phyloP scores from a whole-genome alignment of 2,329 filamentous ascomycete species.

The Nemania diffusa region DNA sequence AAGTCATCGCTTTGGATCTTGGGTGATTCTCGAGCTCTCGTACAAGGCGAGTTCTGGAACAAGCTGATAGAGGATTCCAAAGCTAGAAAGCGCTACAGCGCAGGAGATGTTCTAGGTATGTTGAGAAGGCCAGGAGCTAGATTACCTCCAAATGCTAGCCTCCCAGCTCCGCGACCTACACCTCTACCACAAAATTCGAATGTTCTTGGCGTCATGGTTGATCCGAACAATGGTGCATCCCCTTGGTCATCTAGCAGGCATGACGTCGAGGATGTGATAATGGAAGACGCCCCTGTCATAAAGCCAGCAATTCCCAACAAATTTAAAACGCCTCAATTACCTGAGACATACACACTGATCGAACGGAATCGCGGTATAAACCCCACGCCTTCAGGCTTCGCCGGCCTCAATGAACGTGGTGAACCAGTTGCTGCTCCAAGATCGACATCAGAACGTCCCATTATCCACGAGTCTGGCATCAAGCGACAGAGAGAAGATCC shows the following conservation, averaged over 20 bases:
- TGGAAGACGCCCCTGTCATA: conserved; percentile 43
- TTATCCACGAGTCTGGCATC: conserved; percentile 47
- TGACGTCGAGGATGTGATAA: conserved; percentile 43
- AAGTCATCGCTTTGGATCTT: conserved; percentile 97
- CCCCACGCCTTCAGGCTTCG: conserved; percentile 33
- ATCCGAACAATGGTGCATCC: not conserved
- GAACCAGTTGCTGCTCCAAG: conserved; percentile 40
- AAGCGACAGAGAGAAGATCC: conserved; percentile 45
- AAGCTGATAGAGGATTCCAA: conserved; percentile 86
- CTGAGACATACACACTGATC: conserved; percentile 45
- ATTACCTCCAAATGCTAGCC: conserved; percentile 43
- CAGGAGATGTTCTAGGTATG: conserved; percentile 66
- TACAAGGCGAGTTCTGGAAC: conserved; percentile 91
- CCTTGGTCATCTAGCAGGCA: conserved; percentile 12
- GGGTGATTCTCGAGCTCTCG: conserved; percentile 86
- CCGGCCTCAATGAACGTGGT: conserved; percentile 48
- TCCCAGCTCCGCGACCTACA: conserved; percentile 16
- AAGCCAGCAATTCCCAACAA: conserved; percentile 36
- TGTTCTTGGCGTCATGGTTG: not conserved
- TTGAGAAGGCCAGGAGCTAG: conserved; percentile 57
- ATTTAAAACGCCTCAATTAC: conserved; percentile 42
- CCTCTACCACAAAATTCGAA: conserved; percentile 8
- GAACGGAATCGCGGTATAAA: conserved; percentile 36
- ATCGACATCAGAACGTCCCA: conserved; percentile 44
- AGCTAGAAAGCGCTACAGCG: conserved; percentile 78